phyloP scores from a whole-genome alignment of 768 basidiomycete genomes.

The Rhodotorula toruloides region DNA sequence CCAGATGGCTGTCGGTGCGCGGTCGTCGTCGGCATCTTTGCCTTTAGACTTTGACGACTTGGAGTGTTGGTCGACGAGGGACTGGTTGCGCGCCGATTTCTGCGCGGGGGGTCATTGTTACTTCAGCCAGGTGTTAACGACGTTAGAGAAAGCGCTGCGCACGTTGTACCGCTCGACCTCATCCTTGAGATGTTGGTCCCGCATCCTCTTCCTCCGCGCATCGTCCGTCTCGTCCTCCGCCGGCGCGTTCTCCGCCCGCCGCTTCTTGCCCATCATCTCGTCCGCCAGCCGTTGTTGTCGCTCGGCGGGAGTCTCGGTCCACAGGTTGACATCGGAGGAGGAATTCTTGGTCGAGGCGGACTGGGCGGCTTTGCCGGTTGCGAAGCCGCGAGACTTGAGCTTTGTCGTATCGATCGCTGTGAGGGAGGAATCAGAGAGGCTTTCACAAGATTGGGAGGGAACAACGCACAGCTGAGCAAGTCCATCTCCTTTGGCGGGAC shows the following conservation, averaged over 20 bases:
- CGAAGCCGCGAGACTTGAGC: slow-evolving; percentile 70
- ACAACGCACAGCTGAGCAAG: slow-evolving; percentile 66
- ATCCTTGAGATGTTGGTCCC: slow-evolving; percentile 29
- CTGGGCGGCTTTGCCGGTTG: slow-evolving; percentile 42
- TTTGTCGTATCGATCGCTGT: slow-evolving; percentile 81
- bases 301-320: slow-evolving; percentile 97
- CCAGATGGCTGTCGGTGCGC: slow-evolving; percentile 71
- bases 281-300: slow-evolving; percentile 85
- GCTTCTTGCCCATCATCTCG: slow-evolving; percentile 81
- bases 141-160: slow-evolving; percentile 21
- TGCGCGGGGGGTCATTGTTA: slow-evolving; percentile 40
- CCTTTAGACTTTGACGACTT: slow-evolving; percentile 43
- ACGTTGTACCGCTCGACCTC: slow-evolving; percentile 40
- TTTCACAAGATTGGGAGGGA: not conserved
- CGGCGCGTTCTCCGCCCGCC: slow-evolving; percentile 56
- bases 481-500: slow-evolving; percentile 80
- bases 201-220: slow-evolving; percentile 13
- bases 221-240: slow-evolving; percentile 43
- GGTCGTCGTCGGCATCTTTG: slow-evolving; percentile 51
- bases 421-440: not conserved
- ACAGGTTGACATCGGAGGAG: slow-evolving; percentile 52
- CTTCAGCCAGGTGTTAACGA: slow-evolving; percentile 26
- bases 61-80: slow-evolving; percentile 57
- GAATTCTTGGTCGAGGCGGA: slow-evolving; percentile 50
- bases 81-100: slow-evolving; percentile 52